phyloP scores from a whole-genome alignment of 495 filamentous ascomycete genomes.

The Aspergillus biplanus region DNA sequence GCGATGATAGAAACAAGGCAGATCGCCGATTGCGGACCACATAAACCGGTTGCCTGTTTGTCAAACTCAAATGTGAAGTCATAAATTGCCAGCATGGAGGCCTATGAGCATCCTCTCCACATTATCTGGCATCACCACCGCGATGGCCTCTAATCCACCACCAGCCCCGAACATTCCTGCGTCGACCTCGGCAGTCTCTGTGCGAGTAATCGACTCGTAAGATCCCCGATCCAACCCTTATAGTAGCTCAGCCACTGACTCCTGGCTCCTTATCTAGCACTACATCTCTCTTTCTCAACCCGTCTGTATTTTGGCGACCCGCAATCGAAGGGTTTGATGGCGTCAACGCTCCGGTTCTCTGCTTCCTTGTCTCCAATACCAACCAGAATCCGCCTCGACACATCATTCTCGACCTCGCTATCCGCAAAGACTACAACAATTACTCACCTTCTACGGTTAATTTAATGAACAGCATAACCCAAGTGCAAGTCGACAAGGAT shows the following conservation, averaged over 20 bases:
- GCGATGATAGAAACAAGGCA: too few species aligned
- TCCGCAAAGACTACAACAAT: slow-evolving; percentile 15
- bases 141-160: neutral
- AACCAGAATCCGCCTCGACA: neutral
- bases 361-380: slow-evolving; percentile 7
- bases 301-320: neutral
- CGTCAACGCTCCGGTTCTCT: neutral
- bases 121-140: too few species aligned
- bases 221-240: neutral
- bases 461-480: neutral
- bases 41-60: too few species aligned
- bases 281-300: neutral
- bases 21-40: too few species aligned
- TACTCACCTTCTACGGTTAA: neutral
- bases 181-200: slow-evolving; percentile 1
- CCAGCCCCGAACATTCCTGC: slow-evolving; percentile 9
- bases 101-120: too few species aligned
- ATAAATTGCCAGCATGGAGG: too few species aligned
- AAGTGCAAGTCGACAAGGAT: neutral
- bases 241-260: neutral
- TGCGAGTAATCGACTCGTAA: slow-evolving; percentile 16
- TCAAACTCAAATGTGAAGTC: too few species aligned
- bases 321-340: neutral
- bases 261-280: neutral
- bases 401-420: slow-evolving; percentile 13